Percentiles rank a stretch among this genome's conserved stretches.
Evolutionary conservation across 2,329 filamentous ascomycete genomes (phyloP).

Genomic region (Beauveria sp.): DNA sequence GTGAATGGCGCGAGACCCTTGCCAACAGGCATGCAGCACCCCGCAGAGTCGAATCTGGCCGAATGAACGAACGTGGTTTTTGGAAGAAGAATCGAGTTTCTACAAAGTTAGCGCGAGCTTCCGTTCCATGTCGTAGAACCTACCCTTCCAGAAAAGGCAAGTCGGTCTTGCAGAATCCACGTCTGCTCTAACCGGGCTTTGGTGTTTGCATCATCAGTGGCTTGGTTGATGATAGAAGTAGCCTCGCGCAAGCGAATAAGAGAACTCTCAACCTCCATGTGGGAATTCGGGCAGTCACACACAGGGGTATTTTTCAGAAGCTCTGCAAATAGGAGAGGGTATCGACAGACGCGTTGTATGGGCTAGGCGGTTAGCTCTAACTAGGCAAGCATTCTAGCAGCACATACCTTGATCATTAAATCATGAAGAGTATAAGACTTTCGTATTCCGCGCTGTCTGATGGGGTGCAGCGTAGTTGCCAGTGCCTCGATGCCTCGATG

Average conservation of each 20-base stretch:
- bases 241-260: constrained; percentile 65
- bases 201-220: constrained; percentile 67
- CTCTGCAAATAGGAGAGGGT: constrained; percentile 79
- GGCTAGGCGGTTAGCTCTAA: constrained; percentile 45
- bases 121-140: no score
- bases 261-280: constrained; percentile 70
- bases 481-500: constrained; percentile 81
- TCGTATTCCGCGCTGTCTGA: constrained; percentile 59
- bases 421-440: constrained; percentile 74
- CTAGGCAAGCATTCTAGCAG: not conserved
- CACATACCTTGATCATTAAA: constrained; percentile 74
- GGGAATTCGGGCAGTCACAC: constrained; percentile 74
- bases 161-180: constrained; percentile 74
- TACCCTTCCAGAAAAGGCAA: constrained; percentile 68
- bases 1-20: constrained; percentile 56
- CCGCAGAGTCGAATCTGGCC: constrained; percentile 79
- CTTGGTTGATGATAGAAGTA: constrained; percentile 73
- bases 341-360: constrained; percentile 86
- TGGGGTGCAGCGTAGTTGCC: constrained; percentile 64
- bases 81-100: constrained; percentile 45
- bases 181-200: constrained; percentile 70
- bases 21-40: constrained; percentile 75
- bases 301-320: constrained; percentile 77
- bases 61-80: constrained; percentile 65
- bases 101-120: constrained; percentile 17